Conservation (phyloP, 768 basidiomycete genomes). For the Mycena filopes region DNA sequence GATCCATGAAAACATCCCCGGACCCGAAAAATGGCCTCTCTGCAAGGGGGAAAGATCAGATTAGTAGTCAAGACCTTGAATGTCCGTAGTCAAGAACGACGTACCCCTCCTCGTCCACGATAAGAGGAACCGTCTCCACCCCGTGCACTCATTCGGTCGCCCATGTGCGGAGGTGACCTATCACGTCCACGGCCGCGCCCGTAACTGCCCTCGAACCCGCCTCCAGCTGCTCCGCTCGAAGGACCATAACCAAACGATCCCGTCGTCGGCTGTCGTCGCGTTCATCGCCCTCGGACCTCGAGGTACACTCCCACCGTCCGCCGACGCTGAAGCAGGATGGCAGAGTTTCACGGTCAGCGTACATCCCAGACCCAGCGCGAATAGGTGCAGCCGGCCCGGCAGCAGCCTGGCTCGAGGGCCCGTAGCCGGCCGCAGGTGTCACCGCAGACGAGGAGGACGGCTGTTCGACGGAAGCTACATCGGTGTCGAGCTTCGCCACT, state of each 20-base stretch:
- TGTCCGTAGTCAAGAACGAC: background rate
- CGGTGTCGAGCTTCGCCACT: conserved; percentile 17
- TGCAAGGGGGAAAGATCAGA: background rate
- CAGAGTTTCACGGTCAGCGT: conserved; percentile 23
- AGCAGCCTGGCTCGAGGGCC: conserved; percentile 1
- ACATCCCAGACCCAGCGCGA: conserved; percentile 29
- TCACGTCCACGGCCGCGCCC: conserved; percentile 20
- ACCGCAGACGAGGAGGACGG: background rate
- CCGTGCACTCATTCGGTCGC: conserved; percentile 7
- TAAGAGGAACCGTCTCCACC: conserved; percentile 9
- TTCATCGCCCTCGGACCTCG: conserved; percentile 32
- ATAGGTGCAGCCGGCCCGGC: conserved; percentile 13
- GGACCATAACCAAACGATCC: conserved; percentile 16
- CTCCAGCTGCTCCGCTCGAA: background rate
- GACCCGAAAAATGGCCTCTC: conserved; percentile 3
- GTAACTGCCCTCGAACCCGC: conserved; percentile 13
- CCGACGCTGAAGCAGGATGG: conserved; percentile 5
- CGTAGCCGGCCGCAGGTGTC: background rate
- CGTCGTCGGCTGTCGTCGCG: conserved; percentile 6
- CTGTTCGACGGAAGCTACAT: background rate
- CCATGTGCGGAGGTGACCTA: conserved; percentile 22
- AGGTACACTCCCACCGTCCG: conserved; percentile 17
- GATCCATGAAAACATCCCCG: conserved; percentile 17
- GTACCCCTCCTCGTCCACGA: conserved; percentile 28
- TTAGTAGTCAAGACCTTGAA: background rate